phyloP scores from a whole-genome alignment of 805 yeast species.

The Suhomyces prunicola region DNA sequence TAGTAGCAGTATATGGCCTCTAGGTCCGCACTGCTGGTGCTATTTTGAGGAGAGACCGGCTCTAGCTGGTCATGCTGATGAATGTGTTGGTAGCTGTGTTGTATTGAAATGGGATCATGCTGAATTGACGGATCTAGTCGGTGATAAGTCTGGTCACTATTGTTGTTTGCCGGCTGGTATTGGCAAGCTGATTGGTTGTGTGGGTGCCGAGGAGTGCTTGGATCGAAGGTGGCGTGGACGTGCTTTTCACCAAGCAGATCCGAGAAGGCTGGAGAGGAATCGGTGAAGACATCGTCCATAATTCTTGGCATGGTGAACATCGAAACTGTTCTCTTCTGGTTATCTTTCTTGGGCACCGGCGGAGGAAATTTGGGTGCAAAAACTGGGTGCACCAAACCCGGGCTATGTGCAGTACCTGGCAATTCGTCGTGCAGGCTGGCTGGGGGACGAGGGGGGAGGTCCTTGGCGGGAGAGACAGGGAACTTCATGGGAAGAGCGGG shows the following conservation, averaged over 20 bases:
- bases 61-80: background rate
- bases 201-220: background rate
- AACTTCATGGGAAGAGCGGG: background rate
- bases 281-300: slow-evolving; percentile 6
- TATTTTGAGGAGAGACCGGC: background rate
- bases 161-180: background rate
- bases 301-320: slow-evolving; percentile 9
- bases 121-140: background rate
- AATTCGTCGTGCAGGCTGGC: background rate
- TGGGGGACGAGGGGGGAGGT: background rate
- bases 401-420: background rate
- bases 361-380: background rate
- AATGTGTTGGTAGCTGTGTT: background rate
- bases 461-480: slow-evolving; percentile 1
- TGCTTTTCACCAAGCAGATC: background rate
- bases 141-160: background rate
- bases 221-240: background rate
- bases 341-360: slow-evolving; percentile 1
- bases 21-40: background rate
- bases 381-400: background rate
- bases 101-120: background rate
- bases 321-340: slow-evolving; percentile 7
- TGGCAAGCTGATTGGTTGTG: background rate
- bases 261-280: background rate
- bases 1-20: slow-evolving; percentile 1